Percentiles rank a stretch among this genome's conserved stretches.
Evolutionary conservation across 441 rosid species (phyloP).

Genomic region (Pelargonium citronellum): DNA sequence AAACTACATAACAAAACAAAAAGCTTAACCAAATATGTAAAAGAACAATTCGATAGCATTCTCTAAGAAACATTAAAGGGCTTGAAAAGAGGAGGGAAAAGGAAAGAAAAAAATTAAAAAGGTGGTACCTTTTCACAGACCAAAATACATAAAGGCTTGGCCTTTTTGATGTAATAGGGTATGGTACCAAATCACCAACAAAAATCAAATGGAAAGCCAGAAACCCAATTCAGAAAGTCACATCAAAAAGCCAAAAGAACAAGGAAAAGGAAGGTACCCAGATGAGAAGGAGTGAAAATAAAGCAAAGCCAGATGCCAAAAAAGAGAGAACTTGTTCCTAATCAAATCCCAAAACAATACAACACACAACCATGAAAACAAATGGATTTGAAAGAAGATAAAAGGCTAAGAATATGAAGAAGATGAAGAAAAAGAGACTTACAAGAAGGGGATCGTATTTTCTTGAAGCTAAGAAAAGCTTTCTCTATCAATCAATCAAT

Average conservation of each 20-base stretch:
- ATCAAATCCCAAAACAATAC: slow-evolving; percentile 12
- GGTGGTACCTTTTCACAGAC: slow-evolving; percentile 8
- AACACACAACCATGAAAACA: background rate
- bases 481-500: slow-evolving; percentile 17
- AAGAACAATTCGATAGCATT: slow-evolving; percentile 2
- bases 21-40: slow-evolving; percentile 24
- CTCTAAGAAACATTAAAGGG: background rate
- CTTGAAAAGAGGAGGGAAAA: slow-evolving; percentile 8
- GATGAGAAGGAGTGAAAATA: slow-evolving; percentile 21
- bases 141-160: background rate
- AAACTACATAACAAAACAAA: slow-evolving; percentile 11
- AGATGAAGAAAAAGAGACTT: slow-evolving; percentile 45
- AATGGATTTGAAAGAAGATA: slow-evolving; percentile 17
- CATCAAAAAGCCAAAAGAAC: slow-evolving; percentile 12
- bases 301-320: slow-evolving; percentile 29
- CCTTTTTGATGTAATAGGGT: slow-evolving; percentile 16
- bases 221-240: slow-evolving; percentile 29
- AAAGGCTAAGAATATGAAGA: slow-evolving; percentile 6
- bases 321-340: slow-evolving; percentile 25
- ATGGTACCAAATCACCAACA: slow-evolving; percentile 11
- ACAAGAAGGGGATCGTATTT: slow-evolving; percentile 50
- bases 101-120: slow-evolving; percentile 1
- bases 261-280: slow-evolving; percentile 19
- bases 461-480: slow-evolving; percentile 49
- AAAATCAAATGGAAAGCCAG: slow-evolving; percentile 24